A percentile compares a stretch with the other conserved stretches of the same genome.
Conservation (phyloP, 768 basidiomycete species). For the Suillus decipiens region DNA sequence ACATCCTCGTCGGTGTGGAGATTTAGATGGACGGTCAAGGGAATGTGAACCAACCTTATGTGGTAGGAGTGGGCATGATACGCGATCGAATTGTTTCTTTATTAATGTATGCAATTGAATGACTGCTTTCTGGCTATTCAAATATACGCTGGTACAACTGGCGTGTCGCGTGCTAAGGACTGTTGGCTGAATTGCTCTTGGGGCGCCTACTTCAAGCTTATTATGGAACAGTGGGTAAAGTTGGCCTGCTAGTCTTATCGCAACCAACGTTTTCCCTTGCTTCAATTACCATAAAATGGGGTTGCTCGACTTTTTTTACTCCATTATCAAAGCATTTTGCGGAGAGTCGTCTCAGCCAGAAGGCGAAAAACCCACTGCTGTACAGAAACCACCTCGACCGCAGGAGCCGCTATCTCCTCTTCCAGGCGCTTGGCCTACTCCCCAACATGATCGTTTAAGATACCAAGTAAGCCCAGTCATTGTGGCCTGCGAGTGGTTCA, state of each 20-base stretch:
- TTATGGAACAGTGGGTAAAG: not conserved
- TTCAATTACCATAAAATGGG: conserved; percentile 18
- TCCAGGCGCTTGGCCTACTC: conserved; percentile 7
- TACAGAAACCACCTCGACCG: not conserved
- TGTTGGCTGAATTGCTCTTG: not conserved
- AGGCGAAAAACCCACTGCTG: not conserved
- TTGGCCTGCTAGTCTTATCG: not conserved
- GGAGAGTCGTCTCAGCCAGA: conserved; percentile 22
- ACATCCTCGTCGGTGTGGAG: conserved; percentile 85
- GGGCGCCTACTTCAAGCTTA: not conserved
- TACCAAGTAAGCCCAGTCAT: conserved; percentile 18
- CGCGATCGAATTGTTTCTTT: not conserved
- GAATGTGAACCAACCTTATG: conserved; percentile 23
- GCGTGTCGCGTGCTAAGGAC: not conserved
- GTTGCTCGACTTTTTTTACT: conserved; percentile 28
- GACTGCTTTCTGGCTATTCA: not conserved
- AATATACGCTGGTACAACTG: not conserved
- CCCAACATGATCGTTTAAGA: conserved; percentile 17
- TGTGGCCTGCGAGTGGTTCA: not conserved
- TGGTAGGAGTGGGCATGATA: not conserved
- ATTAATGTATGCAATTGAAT: conserved; percentile 1
- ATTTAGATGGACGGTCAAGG: conserved; percentile 47
- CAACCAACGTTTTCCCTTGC: not conserved
- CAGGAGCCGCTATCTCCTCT: conserved; percentile 16
- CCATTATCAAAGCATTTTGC: conserved; percentile 25